Conservation (phyloP, 192 early-diverging fungal species). For the Coemansia furcata region DNA sequence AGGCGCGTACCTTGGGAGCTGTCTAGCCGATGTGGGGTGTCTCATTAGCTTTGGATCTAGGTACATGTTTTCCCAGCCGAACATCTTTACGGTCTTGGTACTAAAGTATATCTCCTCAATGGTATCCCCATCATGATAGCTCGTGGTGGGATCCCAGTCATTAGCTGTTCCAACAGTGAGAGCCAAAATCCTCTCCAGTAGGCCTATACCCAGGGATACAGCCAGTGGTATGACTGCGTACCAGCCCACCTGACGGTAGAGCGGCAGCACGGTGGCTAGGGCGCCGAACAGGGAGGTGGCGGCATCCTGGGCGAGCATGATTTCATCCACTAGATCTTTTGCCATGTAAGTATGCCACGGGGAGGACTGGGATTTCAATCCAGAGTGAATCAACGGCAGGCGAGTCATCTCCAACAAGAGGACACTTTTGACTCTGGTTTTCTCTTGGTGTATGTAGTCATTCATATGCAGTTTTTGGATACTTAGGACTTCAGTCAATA, state of each 20-base stretch:
- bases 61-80: constrained; percentile 5
- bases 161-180: not conserved
- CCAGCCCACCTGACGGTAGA: not conserved
- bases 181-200: not conserved
- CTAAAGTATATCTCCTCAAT: not conserved
- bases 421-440: not conserved
- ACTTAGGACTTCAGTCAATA: not conserved
- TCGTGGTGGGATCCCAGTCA: not conserved
- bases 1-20: not conserved
- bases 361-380: not conserved
- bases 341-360: no score
- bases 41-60: not conserved
- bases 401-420: not conserved
- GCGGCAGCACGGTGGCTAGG: not conserved
- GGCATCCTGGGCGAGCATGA: not conserved
- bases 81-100: not conserved
- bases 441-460: not conserved
- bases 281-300: not conserved
- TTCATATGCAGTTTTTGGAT: not conserved
- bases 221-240: not conserved
- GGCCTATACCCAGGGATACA: not conserved
- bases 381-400: not conserved
- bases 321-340: no score
- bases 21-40: not conserved
- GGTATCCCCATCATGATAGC: not conserved